phyloP scores from a whole-genome alignment of 2,329 filamentous ascomycete genomes.

The Bipolaris zeicola region DNA sequence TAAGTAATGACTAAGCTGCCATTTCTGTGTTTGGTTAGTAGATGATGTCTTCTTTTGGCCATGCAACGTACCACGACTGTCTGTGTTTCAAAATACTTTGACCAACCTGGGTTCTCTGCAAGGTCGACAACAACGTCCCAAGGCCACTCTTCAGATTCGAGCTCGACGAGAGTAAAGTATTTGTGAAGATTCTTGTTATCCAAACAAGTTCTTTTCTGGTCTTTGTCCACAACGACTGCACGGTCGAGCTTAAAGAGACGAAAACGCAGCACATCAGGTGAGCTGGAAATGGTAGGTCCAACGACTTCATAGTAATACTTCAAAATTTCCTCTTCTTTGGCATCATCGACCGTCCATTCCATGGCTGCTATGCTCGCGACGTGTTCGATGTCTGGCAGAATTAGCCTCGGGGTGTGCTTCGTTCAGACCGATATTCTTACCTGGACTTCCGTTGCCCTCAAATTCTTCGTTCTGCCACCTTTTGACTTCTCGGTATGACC shows the following conservation, averaged over 20 bases:
- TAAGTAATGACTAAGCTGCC: conserved; percentile 22
- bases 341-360: conserved; percentile 19
- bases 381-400: conserved; percentile 15
- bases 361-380: conserved; percentile 20
- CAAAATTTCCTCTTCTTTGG: conserved; percentile 18
- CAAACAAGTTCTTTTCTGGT: conserved; percentile 1
- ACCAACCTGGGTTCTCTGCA: conserved; percentile 18
- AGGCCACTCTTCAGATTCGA: conserved; percentile 24
- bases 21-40: conserved; percentile 20
- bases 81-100: conserved; percentile 20
- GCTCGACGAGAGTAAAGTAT: conserved; percentile 20
- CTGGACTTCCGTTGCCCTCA: conserved; percentile 12
- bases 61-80: conserved; percentile 16
- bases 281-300: conserved; percentile 14
- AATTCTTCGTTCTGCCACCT: conserved; percentile 22
- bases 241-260: conserved; percentile 22
- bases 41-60: not conserved
- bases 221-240: conserved; percentile 12
- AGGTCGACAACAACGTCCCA: conserved; percentile 26
- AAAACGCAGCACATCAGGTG: conserved; percentile 21
- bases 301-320: conserved; percentile 14
- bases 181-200: conserved; percentile 15
- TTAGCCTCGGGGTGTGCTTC: conserved; percentile 5
- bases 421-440: conserved; percentile 10
- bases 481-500: conserved; percentile 19